phyloP scores from a whole-genome alignment of 1,139 yeast species.

The Kazachstania sp. region DNA sequence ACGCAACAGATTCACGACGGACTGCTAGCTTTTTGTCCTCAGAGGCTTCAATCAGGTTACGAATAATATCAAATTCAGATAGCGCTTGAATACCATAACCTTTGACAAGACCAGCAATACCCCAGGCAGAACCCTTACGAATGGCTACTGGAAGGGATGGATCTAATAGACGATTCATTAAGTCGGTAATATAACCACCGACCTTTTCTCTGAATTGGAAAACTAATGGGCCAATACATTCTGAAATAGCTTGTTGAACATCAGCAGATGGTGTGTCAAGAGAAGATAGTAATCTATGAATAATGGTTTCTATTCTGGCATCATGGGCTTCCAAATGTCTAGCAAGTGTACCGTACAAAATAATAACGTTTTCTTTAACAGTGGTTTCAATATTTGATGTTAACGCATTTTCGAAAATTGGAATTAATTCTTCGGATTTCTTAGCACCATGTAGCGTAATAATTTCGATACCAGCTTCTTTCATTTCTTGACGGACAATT shows the following conservation, averaged over 20 bases:
- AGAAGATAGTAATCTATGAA: conserved; percentile 63
- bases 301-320: conserved; percentile 52
- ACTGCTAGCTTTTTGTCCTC: conserved; percentile 74
- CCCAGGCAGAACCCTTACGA: conserved; percentile 93
- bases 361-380: conserved; percentile 72
- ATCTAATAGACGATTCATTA: conserved; percentile 53
- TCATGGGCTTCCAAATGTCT: conserved; percentile 65
- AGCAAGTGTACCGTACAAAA: conserved; percentile 81
- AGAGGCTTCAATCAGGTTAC: conserved; percentile 72
- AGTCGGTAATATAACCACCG: conserved; percentile 44
- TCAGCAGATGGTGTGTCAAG: conserved; percentile 82
- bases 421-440: conserved; percentile 61
- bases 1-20: conserved; percentile 81
- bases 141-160: conserved; percentile 41
- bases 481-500: conserved; percentile 70
- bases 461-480: conserved; percentile 77
- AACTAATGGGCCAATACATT: conserved; percentile 78
- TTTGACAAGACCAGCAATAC: conserved; percentile 84
- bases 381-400: conserved; percentile 44
- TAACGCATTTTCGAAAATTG: conserved; percentile 57
- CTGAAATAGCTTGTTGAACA: conserved; percentile 80
- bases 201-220: conserved; percentile 44
- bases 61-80: conserved; percentile 65
- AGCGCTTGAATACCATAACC: conserved; percentile 80
- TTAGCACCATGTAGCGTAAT: conserved; percentile 56